A percentile compares a stretch with the other conserved stretches of the same genome.
phyloP scores from a whole-genome alignment of 106 monocot species.

The Cymbidium sinense region DNA sequence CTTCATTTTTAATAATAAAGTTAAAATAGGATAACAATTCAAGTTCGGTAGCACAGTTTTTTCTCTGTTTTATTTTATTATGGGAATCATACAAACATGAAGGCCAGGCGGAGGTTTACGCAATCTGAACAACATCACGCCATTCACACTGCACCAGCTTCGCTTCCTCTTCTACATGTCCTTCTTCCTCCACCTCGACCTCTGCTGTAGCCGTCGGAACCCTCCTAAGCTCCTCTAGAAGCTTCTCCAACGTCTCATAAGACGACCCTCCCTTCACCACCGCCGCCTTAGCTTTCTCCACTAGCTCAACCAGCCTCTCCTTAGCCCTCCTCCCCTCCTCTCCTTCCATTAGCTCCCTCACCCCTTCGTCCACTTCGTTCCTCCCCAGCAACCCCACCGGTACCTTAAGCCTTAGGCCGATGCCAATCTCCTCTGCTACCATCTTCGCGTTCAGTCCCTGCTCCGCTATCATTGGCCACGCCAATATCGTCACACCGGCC shows the following conservation, averaged over 20 bases:
- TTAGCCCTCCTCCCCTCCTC: constrained; percentile 15
- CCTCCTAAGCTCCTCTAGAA: constrained; percentile 14
- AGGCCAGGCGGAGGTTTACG: too few relatives aligned
- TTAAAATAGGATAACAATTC: too few relatives aligned
- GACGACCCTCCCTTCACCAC: constrained; percentile 22
- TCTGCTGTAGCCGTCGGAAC: neutral
- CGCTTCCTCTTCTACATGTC: too few relatives aligned
- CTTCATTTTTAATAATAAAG: too few relatives aligned
- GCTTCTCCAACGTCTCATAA: neutral
- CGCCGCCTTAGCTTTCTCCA: constrained; percentile 4
- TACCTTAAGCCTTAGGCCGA: constrained; percentile 15
- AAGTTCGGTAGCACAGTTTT: too few relatives aligned
- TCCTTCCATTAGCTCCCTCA: constrained; percentile 22
- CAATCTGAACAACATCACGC: too few relatives aligned
- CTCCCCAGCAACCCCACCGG: constrained; percentile 5
- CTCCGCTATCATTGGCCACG: constrained; percentile 52
- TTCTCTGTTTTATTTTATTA: too few relatives aligned
- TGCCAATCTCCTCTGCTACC: constrained; percentile 24
- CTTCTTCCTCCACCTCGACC: neutral
- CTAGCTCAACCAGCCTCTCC: constrained; percentile 10
- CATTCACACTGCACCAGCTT: too few relatives aligned
- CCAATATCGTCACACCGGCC: constrained; percentile 37
- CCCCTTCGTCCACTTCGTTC: constrained; percentile 7
- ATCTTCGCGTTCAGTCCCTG: constrained; percentile 42
- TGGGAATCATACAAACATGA: too few relatives aligned